Conservation (phyloP, 208 protist species). For the Cochliopodium minus region DNA sequence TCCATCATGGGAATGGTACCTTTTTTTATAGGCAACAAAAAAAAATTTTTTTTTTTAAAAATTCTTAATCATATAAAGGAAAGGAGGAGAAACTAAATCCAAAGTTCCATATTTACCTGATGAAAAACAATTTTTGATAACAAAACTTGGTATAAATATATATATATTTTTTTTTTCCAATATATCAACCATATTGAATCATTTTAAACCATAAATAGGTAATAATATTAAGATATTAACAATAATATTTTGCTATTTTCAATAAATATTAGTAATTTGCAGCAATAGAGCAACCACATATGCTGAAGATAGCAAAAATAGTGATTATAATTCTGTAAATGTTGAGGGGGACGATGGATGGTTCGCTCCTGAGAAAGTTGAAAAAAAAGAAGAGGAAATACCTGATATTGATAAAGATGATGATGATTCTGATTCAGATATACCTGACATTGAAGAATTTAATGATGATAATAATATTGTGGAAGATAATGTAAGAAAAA, state of each 20-base stretch:
- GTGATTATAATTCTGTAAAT: conserved; percentile 17
- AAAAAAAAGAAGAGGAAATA: not conserved
- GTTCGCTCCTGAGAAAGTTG: conserved; percentile 26
- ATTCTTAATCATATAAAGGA: conserved; percentile 16
- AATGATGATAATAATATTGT: conserved; percentile 14
- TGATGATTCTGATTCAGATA: not conserved
- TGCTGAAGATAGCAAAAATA: not conserved
- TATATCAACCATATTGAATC: not conserved
- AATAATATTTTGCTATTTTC: not conserved
- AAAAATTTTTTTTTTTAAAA: not conserved
- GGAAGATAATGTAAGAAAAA: conserved; percentile 37
- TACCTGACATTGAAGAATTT: not conserved
- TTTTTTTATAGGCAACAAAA: not conserved
- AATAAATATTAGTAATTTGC: conserved; percentile 33
- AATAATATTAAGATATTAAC: conserved; percentile 7
- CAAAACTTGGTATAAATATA: conserved; percentile 32
- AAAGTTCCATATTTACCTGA: conserved; percentile 59
- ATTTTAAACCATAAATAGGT: conserved; percentile 18
- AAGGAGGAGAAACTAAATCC: conserved; percentile 45
- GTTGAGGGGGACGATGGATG: conserved; percentile 33
- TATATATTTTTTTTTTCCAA: not conserved
- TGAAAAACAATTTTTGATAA: conserved; percentile 86
- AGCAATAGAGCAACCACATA: conserved; percentile 27
- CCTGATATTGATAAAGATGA: conserved; percentile 19
- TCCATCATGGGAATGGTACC: conserved; percentile 77